Base-by-base conservation (phyloP, 2,329 filamentous ascomycete species). In the Onygenales sp. region DNA sequence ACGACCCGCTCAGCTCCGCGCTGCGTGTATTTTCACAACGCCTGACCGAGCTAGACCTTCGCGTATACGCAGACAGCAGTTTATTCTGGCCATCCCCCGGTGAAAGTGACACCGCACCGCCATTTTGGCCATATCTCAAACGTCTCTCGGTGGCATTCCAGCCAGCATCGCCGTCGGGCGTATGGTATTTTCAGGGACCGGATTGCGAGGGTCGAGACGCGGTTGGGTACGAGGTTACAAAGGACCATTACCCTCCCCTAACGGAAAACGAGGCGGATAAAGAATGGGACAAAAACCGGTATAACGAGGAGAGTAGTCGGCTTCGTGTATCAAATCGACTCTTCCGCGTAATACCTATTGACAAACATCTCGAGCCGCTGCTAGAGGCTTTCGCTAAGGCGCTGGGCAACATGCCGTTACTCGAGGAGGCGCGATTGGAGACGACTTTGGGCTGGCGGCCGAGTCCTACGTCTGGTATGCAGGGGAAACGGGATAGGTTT, bases 301-400 rank as follows among this genome's bases (percentile, higher is more conserved):
- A 13, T 14, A 5, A 33, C 2, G 6, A 9, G 27, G 48, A 36
- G 36, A 10, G 49, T 44, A n/a, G 43, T 35, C n/a, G 31, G 36
- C 33, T 52, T 7, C n/a, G 49, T 42, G 6, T 43, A 49, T 45
- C 43, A 13, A 14, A 10, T 17, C 44, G 49, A 9, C 32, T 46
- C 39, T 56, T 53, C 45, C 51, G 54, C 11, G 47, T 51, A 41
- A 35, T 38, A 32, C 54, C 54, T 35, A 47, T 31, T 43, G 43
- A 53, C 43, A 42, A 56, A n/a, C 35, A 33, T 27, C 43, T 56
- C 3, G 54, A 53, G 36, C 54, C 54, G 35, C 48, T 56, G 7
- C 38, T 56, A 27, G 43, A 53, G 11, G 39, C 51, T 13, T 56
- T 53, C 51, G 54, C 51, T 17, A 56, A 47, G 35, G 51, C 54